A percentile compares a stretch with the other conserved stretches of the same genome.
These are phyloP conservation scores for Aspergillus hancockii DNA, from an alignment of 495 filamentous ascomycete genomes.

Conservation along the genomic window DNA sequence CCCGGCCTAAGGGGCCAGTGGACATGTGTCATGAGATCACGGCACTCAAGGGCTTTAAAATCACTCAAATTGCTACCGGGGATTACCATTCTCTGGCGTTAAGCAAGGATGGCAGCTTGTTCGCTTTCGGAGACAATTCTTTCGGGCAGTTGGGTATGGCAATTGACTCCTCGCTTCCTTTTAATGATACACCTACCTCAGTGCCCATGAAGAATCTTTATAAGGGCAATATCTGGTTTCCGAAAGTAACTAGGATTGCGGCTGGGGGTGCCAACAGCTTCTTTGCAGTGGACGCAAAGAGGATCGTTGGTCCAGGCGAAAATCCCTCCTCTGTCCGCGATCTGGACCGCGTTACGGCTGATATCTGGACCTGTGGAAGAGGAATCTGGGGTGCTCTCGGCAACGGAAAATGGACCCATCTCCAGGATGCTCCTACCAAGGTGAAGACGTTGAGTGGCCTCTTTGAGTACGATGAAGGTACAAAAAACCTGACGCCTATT, in stretches of 20 bases:
- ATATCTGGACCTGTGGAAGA: constrained; percentile 83
- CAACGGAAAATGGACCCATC: constrained; percentile 87
- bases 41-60: constrained; percentile 61
- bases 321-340: constrained; percentile 40
- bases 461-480: constrained; percentile 79
- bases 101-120: constrained; percentile 73
- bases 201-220: constrained; percentile 73
- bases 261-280: constrained; percentile 86
- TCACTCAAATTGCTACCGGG: constrained; percentile 75
- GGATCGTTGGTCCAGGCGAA: constrained; percentile 48
- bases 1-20: constrained; percentile 73
- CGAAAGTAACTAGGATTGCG: constrained; percentile 69
- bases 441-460: constrained; percentile 81
- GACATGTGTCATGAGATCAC: constrained; percentile 77
- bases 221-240: constrained; percentile 53
- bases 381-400: constrained; percentile 83
- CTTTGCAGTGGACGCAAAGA: constrained; percentile 78
- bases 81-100: constrained; percentile 84
- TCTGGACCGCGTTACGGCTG: constrained; percentile 59
- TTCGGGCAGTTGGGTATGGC: constrained; percentile 83
- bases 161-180: constrained; percentile 57
- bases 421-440: constrained; percentile 75
- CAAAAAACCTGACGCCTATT: constrained; percentile 70
- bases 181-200: constrained; percentile 66
- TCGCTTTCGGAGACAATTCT: constrained; percentile 88